Conservation (phyloP, 768 basidiomycete species). For the Butyriboletus loyo region DNA sequence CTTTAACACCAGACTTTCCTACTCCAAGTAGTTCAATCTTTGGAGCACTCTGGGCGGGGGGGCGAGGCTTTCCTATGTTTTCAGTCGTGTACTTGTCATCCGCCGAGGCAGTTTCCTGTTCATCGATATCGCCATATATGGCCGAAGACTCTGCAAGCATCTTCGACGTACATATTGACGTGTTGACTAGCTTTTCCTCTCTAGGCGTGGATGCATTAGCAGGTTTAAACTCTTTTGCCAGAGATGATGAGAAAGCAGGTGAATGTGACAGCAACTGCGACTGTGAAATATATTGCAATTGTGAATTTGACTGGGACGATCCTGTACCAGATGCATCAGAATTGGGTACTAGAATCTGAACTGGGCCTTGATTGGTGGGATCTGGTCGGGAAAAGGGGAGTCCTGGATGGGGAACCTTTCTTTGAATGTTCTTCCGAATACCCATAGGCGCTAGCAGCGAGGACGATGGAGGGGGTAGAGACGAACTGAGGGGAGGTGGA, state of each 20-base stretch:
- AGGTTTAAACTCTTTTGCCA: conserved; percentile 22
- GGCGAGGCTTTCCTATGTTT: neutral
- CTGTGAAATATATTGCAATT: conserved; percentile 22
- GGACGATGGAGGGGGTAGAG: conserved; percentile 5
- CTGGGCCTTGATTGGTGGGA: conserved; percentile 32
- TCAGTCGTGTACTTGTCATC: neutral
- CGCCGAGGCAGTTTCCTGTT: neutral
- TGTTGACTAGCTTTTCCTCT: neutral
- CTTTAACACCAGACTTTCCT: conserved; percentile 6
- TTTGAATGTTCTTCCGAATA: conserved; percentile 31
- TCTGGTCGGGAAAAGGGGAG: conserved; percentile 32
- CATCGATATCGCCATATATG: neutral
- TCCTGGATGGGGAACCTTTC: conserved; percentile 47
- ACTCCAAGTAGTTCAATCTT: conserved; percentile 11
- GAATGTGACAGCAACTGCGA: conserved; percentile 20
- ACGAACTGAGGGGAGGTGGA: conserved; percentile 13
- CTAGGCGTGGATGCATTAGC: conserved; percentile 19
- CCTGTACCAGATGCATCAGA: conserved; percentile 48
- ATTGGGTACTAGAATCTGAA: conserved; percentile 51
- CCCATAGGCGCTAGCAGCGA: conserved; percentile 2
- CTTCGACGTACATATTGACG: conserved; percentile 1
- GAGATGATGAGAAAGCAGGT: conserved; percentile 14
- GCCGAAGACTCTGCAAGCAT: conserved; percentile 1
- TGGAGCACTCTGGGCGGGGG: conserved; percentile 2
- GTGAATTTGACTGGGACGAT: conserved; percentile 33